Evolutionary conservation across 306 rosid species (phyloP).

Genomic region (Cucurbita moschata): DNA sequence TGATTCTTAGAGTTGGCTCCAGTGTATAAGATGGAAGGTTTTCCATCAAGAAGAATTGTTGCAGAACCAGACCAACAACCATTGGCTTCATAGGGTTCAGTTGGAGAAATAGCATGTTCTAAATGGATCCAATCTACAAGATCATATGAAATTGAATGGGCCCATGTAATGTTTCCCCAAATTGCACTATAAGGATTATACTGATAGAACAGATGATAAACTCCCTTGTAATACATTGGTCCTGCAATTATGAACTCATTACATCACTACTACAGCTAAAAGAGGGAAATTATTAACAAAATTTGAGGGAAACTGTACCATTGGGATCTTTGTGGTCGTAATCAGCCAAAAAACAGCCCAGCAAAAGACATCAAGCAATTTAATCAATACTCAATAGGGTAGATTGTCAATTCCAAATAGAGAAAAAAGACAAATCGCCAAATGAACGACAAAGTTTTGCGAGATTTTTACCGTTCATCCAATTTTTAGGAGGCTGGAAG

Average conservation of each 20-base stretch:
- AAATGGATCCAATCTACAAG: constrained; percentile 45
- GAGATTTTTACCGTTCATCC: constrained; percentile 35
- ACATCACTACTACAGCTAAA: background rate
- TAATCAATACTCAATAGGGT: background rate
- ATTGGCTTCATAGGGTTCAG: constrained; percentile 21
- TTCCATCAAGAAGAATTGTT: constrained; percentile 20
- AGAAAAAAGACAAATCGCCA: background rate
- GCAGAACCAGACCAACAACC: constrained; percentile 51
- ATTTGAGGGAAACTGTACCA: constrained; percentile 14
- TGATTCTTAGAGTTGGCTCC: constrained; percentile 18
- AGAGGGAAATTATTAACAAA: background rate
- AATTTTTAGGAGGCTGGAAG: constrained; percentile 34
- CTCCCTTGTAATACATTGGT: constrained; percentile 39
- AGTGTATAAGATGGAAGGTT: constrained; percentile 29
- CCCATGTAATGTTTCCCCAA: constrained; percentile 35
- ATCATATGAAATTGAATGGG: constrained; percentile 36
- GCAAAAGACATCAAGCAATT: constrained; percentile 7
- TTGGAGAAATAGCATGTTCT: constrained; percentile 28
- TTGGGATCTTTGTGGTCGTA: constrained; percentile 28
- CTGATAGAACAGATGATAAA: constrained; percentile 48
- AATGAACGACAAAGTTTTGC: background rate
- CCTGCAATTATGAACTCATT: constrained; percentile 11
- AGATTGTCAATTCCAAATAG: background rate
- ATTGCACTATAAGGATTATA: constrained; percentile 29
- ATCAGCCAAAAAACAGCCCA: constrained; percentile 1